phyloP scores from a whole-genome alignment of 2,329 filamentous ascomycete species.

The Zymoseptoria crescenta region DNA sequence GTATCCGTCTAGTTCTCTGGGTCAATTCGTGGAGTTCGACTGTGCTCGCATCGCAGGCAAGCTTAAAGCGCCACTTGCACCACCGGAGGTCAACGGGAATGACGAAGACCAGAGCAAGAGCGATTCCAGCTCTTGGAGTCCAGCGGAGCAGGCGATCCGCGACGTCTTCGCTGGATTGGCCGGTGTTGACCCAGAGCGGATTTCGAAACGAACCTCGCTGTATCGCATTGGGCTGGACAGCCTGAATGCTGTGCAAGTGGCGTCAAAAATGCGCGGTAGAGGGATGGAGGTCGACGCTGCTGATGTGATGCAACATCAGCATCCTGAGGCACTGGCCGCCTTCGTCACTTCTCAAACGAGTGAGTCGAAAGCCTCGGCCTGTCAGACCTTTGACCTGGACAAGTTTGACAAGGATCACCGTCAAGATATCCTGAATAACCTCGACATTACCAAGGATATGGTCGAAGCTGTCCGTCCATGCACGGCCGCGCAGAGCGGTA shows the following conservation, averaged over 20 bases:
- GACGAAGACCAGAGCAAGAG: background rate
- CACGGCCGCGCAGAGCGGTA: conserved; percentile 70
- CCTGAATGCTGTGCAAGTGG: conserved; percentile 75
- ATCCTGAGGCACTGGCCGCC: conserved; percentile 17
- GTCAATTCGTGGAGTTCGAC: conserved; percentile 15
- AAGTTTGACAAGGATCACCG: conserved; percentile 44
- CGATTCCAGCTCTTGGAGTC: conserved; percentile 37
- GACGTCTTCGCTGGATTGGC: conserved; percentile 53
- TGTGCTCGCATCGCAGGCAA: conserved; percentile 8
- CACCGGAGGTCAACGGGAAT: background rate
- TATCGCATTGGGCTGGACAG: conserved; percentile 88
- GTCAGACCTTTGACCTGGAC: conserved; percentile 39
- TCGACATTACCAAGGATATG: conserved; percentile 26
- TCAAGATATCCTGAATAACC: conserved; percentile 25
- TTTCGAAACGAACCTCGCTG: conserved; percentile 61
- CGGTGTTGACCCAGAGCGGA: conserved; percentile 39
- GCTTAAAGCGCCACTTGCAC: conserved; percentile 4
- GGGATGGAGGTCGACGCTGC: conserved; percentile 55
- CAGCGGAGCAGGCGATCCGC: conserved; percentile 47
- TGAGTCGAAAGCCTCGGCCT: background rate
- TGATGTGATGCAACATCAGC: conserved; percentile 59
- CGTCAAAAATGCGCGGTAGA: conserved; percentile 54
- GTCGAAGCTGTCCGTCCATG: conserved; percentile 64
- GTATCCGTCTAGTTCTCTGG: conserved; percentile 23
- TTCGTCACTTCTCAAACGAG: conserved; percentile 4